Conservation (phyloP, 140 eudicot genomes). For the Ambrosia hybrid region DNA sequence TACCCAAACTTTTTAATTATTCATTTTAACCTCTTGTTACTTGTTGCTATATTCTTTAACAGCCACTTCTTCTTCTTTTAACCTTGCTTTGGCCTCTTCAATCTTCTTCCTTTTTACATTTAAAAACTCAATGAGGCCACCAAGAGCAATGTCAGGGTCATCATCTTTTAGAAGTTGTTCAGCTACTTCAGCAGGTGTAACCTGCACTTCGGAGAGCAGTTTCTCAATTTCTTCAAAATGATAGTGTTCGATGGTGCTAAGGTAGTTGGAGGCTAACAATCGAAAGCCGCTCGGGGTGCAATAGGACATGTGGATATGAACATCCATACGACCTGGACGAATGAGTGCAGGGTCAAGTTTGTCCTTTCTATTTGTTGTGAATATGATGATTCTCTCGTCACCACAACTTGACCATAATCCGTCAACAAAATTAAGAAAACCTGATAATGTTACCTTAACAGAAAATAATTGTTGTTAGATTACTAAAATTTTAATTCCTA, state of each 20-base stretch:
- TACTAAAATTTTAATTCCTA: not conserved
- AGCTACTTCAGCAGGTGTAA: constrained; percentile 8
- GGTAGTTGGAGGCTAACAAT: constrained; percentile 5
- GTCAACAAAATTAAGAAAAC: not conserved
- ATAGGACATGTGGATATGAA: constrained; percentile 8
- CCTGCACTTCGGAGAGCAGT: not conserved
- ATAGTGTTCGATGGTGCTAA: not conserved
- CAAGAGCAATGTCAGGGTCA: not conserved
- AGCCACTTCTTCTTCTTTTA: not conserved
- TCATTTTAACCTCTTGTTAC: not conserved
- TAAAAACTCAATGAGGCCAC: not conserved
- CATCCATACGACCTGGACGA: constrained; percentile 2
- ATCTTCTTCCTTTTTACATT: not conserved
- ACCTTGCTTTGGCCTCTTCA: constrained; percentile 13
- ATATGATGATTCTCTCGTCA: not conserved
- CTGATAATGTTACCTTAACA: not conserved
- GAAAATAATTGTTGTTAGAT: not conserved
- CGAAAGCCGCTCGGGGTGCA: not conserved
- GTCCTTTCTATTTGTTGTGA: not conserved
- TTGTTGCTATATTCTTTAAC: not conserved
- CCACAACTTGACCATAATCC: constrained; percentile 5
- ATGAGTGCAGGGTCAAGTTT: not conserved
- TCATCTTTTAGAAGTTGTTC: constrained; percentile 13
- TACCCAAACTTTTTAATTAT: not conserved
- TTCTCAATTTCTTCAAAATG: constrained; percentile 5